Percentiles rank a stretch among this genome's conserved stretches.
These are phyloP conservation scores for Colletotrichum sp. DNA, from an alignment of 2,329 filamentous ascomycete genomes.

Conservation along the genomic window DNA sequence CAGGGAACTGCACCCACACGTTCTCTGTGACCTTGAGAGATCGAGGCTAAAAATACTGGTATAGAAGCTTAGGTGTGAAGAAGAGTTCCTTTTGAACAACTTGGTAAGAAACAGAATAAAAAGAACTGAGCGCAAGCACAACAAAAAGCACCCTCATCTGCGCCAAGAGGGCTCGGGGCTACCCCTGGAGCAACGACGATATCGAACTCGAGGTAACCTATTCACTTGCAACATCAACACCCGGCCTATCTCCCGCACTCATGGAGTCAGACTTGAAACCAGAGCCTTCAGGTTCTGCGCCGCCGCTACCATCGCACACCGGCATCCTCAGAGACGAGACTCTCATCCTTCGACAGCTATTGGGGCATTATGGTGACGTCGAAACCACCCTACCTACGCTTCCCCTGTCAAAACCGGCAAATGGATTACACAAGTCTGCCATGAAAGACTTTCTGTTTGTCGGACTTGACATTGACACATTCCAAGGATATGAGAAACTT, in stretches of 20 bases:
- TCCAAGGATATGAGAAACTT: constrained; percentile 13
- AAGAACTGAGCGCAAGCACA: neutral
- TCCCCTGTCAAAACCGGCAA: neutral
- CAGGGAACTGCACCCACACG: neutral
- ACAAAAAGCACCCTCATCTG: neutral
- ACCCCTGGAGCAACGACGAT: neutral
- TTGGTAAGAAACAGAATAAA: neutral
- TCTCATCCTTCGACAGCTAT: constrained; percentile 3
- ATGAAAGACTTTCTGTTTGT: constrained; percentile 16
- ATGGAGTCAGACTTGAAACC: neutral
- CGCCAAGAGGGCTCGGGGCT: neutral
- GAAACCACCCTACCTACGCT: neutral
- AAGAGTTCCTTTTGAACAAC: neutral
- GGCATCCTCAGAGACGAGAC: constrained; percentile 20
- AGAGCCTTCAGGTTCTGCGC: neutral
- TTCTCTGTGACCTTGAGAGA: neutral
- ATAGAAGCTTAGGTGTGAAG: neutral
- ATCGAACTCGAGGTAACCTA: neutral
- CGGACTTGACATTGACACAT: constrained; percentile 18
- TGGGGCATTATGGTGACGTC: neutral
- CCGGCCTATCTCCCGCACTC: neutral
- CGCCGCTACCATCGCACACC: neutral
- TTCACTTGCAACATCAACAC: neutral
- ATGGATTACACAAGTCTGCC: neutral
- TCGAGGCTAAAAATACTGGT: neutral